These are phyloP conservation scores for Exutisphaerella laricina DNA, from an alignment of 2,329 filamentous ascomycete species.

Conservation along the genomic window DNA sequence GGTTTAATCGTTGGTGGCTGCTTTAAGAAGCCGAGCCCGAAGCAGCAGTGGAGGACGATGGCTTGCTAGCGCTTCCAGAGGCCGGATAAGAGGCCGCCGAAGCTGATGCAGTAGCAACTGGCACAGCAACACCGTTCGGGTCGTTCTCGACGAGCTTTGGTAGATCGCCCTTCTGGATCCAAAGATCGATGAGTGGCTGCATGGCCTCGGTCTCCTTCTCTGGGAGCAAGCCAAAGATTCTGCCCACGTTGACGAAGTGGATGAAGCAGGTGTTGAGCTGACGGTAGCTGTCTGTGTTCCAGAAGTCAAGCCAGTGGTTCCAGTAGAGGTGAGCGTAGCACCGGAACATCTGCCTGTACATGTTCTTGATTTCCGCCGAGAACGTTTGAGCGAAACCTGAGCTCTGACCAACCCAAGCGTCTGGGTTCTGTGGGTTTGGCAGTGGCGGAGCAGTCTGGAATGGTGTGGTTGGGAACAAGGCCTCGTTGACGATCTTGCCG, in stretches of 20 bases:
- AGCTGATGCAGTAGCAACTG: not conserved
- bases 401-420: conserved; percentile 81
- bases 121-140: conserved; percentile 4
- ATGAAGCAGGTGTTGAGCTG: conserved; percentile 52
- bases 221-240: conserved; percentile 70
- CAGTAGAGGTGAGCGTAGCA: conserved; percentile 51
- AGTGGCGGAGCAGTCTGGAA: conserved; percentile 57
- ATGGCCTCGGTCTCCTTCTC: conserved; percentile 92
- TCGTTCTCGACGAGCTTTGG: conserved; percentile 41
- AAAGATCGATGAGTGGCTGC: conserved; percentile 88
- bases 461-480: conserved; percentile 84
- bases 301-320: conserved; percentile 49
- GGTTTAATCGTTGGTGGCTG: not conserved
- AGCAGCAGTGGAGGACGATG: not conserved
- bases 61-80: not conserved
- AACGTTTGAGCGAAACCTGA: conserved; percentile 59
- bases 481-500: conserved; percentile 85
- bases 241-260: conserved; percentile 58
- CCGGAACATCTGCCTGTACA: conserved; percentile 52
- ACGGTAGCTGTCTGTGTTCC: conserved; percentile 44
- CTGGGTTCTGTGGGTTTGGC: conserved; percentile 46
- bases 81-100: not conserved
- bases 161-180: conserved; percentile 82
- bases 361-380: conserved; percentile 70
- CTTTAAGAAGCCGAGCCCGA: not conserved